A percentile compares a stretch with the other conserved stretches of the same genome.
Conservation (phyloP, 495 filamentous ascomycete genomes). For the Endocarpon pusillum region DNA sequence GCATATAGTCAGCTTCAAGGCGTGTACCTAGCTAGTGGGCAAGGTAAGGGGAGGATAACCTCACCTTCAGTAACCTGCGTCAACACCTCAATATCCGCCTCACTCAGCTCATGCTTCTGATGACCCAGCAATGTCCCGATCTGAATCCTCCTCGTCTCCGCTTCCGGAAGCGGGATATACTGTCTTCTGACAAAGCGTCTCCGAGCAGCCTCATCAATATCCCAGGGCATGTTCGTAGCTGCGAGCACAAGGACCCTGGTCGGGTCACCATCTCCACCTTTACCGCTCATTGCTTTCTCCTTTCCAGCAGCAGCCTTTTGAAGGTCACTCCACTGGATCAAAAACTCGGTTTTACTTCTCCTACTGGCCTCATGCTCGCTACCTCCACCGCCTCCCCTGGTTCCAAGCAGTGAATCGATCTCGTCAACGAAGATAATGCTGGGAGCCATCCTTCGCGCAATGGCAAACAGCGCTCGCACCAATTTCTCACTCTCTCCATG, state of each 20-base stretch:
- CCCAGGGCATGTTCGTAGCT: slow-evolving; percentile 94
- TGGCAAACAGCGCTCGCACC: slow-evolving; percentile 76
- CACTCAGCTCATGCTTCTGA: slow-evolving; percentile 68
- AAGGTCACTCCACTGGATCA: slow-evolving; percentile 94
- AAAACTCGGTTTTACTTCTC: slow-evolving; percentile 91
- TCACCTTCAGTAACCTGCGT: slow-evolving; percentile 78
- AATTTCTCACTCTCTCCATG: slow-evolving; percentile 94
- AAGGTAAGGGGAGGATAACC: slow-evolving; percentile 9
- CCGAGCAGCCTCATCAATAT: slow-evolving; percentile 89
- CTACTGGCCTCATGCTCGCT: slow-evolving; percentile 88
- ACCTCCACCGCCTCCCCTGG: slow-evolving; percentile 59
- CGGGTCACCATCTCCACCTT: slow-evolving; percentile 56
- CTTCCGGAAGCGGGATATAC: slow-evolving; percentile 89
- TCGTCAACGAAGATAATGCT: slow-evolving; percentile 99
- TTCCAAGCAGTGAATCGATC: slow-evolving; percentile 85
- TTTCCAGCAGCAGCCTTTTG: slow-evolving; percentile 81
- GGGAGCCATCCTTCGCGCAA: slow-evolving; percentile 80
- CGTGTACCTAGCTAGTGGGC: background rate
- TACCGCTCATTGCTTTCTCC: slow-evolving; percentile 50
- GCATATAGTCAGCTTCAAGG: slow-evolving; percentile 1
- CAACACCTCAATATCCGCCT: slow-evolving; percentile 55
- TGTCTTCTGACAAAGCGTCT: slow-evolving; percentile 84
- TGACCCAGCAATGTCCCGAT: slow-evolving; percentile 61
- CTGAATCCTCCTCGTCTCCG: slow-evolving; percentile 59
- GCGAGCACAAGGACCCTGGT: slow-evolving; percentile 84